Conservation (phyloP, 495 filamentous ascomycete species). For the Astrothelium macrocarpum region DNA sequence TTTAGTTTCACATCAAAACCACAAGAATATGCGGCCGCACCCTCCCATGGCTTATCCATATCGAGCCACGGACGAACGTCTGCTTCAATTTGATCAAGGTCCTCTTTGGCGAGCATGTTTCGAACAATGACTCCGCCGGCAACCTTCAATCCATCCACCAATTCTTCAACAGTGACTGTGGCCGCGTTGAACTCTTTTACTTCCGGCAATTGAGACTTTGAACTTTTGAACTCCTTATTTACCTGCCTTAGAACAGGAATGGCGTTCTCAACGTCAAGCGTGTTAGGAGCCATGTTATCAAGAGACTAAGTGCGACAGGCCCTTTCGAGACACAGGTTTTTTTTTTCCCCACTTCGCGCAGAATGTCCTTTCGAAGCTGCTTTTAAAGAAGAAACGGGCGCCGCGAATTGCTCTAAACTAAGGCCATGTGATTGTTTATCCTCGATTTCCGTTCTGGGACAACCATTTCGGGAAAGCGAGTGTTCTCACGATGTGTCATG, state of each 20-base stretch:
- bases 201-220: conserved; percentile 1
- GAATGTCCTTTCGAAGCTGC: neutral
- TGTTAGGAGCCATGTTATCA: neutral
- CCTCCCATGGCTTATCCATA: conserved; percentile 1
- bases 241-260: neutral
- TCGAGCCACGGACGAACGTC: conserved; percentile 4
- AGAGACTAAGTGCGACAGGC: neutral
- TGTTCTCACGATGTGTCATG: neutral
- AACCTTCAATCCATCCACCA: conserved; percentile 3
- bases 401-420: neutral
- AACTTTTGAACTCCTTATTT: neutral
- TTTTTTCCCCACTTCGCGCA: neutral
- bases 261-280: neutral
- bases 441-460: conserved; percentile 1
- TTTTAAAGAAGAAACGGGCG: neutral
- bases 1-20: neutral
- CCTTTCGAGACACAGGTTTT: neutral
- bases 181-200: neutral
- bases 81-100: neutral
- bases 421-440: neutral
- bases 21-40: neutral
- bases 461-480: neutral
- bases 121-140: conserved; percentile 2
- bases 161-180: conserved; percentile 1
- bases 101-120: neutral